Evolutionary conservation across 2,329 filamentous ascomycete genomes (phyloP).

Genomic region (Ceratocystis cubensis): DNA sequence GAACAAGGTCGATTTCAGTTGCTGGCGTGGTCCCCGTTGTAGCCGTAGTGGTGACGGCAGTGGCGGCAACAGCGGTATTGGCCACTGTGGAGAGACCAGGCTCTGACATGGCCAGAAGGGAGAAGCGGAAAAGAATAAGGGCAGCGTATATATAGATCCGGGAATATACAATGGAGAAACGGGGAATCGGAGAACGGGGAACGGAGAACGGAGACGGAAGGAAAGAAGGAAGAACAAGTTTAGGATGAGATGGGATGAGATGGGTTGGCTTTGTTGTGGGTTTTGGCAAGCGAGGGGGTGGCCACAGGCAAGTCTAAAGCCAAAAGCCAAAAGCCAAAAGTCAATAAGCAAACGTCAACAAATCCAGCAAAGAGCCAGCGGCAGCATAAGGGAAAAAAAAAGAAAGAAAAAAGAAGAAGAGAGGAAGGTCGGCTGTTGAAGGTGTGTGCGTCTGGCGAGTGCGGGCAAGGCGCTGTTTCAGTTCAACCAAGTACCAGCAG

Average conservation of each 20-base stretch:
- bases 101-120: neutral
- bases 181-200: neutral
- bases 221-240: too few relatives aligned
- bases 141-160: neutral
- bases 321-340: neutral
- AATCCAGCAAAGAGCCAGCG: neutral
- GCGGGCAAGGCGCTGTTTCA: neutral
- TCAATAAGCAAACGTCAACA: neutral
- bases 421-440: neutral
- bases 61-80: neutral
- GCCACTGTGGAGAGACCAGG: neutral
- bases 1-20: neutral
- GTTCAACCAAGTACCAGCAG: neutral
- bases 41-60: neutral
- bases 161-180: neutral
- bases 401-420: neutral
- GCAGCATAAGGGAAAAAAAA: neutral
- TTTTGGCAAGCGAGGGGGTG: too few relatives aligned
- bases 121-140: neutral
- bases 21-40: neutral
- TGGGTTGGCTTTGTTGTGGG: neutral
- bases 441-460: neutral
- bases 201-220: too few relatives aligned
- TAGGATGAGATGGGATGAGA: neutral
- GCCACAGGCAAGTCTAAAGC: neutral